Conservation (phyloP, 345 rosid genomes). For the Pelargonium nanum region DNA sequence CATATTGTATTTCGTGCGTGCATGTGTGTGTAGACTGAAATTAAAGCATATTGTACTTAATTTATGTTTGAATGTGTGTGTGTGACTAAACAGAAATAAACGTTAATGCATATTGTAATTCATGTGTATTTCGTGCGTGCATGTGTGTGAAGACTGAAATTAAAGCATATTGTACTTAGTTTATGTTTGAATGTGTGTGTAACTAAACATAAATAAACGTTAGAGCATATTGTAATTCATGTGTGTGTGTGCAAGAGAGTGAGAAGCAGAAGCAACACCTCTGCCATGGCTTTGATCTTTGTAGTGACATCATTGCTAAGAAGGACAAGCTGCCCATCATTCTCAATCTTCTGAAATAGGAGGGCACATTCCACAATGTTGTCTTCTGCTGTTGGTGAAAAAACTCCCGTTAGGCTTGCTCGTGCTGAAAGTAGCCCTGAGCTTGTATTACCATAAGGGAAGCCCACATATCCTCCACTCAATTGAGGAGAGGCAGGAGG, state of each 20-base stretch:
- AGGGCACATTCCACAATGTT: conserved; percentile 61
- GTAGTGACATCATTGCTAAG: conserved; percentile 52
- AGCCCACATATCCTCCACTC: conserved; percentile 16
- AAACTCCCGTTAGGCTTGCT: conserved; percentile 19
- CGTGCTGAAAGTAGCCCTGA: conserved; percentile 24
- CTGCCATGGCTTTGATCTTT: conserved; percentile 86
- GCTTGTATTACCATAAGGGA: conserved; percentile 10
- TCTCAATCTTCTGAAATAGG: conserved; percentile 29
- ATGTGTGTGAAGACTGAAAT: too few relatives aligned
- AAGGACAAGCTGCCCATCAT: conserved; percentile 51
- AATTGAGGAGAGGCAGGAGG: conserved; percentile 64
- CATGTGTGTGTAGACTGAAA: too few relatives aligned
- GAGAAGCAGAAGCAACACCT: conserved; percentile 30
- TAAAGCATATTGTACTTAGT: too few relatives aligned
- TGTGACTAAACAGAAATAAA: too few relatives aligned
- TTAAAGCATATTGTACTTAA: too few relatives aligned
- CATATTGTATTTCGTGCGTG: too few relatives aligned
- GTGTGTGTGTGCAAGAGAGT: background rate
- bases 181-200: too few relatives aligned
- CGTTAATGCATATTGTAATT: too few relatives aligned
- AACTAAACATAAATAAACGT: background rate
- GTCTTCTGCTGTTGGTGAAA: conserved; percentile 65
- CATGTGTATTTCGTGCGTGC: too few relatives aligned
- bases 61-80: too few relatives aligned
- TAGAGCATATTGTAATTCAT: too few relatives aligned